Base-by-base conservation (phyloP, 805 yeast species). In the Ogataea ganodermae region DNA sequence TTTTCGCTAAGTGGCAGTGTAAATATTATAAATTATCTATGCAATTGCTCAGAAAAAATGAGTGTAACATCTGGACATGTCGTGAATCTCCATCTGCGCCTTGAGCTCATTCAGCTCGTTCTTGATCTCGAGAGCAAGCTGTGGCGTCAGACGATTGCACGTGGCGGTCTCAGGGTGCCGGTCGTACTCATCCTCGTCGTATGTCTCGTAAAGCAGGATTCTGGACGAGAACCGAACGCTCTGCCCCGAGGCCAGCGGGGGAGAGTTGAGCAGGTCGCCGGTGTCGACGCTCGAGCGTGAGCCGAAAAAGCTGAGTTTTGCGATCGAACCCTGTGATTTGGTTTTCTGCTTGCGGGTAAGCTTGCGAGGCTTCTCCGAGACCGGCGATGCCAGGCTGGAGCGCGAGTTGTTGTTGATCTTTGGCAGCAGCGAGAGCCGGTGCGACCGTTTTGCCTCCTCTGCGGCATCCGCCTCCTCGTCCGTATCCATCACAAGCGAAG, bases 121-220 rank as follows among this genome's bases (percentile, higher is more conserved):
- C 67, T 84, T 86, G 58, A 92, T 89, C 66, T 80, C 81, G 65
- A 88, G 90, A 0, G 97, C 97, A 62, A 90, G 69, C 48, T 77
- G 74, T 5, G 97, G 96, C 1, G 96, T 90, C 64, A 90, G 73
- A 62, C 85, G 89, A 66, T 91, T 89, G 69, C 97, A 92, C 2
- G 97, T 90, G 3, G 96, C 96, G 23, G 83, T 74, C 52, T 90
- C 97, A 0, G 97, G 97, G 54, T 84, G 89, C 59, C 99, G 81
- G 66, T 92, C 97, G 66, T 92, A 92, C 55, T 87, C 97, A 16
- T 79, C 83, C 30, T 83, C 83, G 49, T 84, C 78, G 65, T 86
- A 89, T 0, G 97, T 92, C 50, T 89, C 95, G 66, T 83, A 92
- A 35, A 94, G 76, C 6, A 88, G 78, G 47, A 94, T 88, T 56